Percentiles rank a stretch among this genome's conserved stretches.
phyloP scores from a whole-genome alignment of 202 grass and related monocot genomes.

The Schoenoplectus tabernaemontani region DNA sequence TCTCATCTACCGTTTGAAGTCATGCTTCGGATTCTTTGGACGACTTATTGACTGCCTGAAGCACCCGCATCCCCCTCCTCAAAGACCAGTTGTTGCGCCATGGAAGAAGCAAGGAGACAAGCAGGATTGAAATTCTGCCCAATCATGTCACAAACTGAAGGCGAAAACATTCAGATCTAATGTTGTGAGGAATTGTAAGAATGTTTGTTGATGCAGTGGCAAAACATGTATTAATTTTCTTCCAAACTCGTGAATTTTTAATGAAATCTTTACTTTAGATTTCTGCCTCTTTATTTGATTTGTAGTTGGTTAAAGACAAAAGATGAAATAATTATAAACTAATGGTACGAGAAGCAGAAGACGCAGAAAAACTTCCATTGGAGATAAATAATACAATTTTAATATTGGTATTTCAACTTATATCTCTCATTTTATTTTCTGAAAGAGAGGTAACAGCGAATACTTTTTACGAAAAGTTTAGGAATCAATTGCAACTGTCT shows the following conservation, averaged over 20 bases:
- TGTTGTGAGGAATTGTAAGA: background rate
- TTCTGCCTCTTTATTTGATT: background rate
- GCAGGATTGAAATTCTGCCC: background rate
- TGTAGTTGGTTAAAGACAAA: no score
- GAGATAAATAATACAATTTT: no score
- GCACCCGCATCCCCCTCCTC: constrained; percentile 33
- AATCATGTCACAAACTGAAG: background rate
- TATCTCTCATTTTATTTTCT: no score
- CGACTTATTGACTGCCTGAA: constrained; percentile 41
- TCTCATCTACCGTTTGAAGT: constrained; percentile 35
- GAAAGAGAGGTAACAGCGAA: no score
- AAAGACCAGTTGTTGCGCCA: constrained; percentile 31
- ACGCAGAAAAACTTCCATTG: no score
- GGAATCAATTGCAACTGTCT: no score
- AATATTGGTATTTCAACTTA: no score
- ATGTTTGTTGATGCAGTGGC: background rate
- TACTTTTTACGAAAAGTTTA: no score
- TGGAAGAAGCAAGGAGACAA: constrained; percentile 33
- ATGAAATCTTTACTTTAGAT: no score
- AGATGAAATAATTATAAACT: no score
- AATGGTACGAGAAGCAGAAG: no score
- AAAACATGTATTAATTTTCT: background rate
- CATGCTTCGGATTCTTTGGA: constrained; percentile 30
- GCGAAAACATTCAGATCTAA: background rate
- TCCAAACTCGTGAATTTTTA: background rate